Evolutionary conservation across 2,329 filamentous ascomycete species (phyloP).

Genomic region (Paecilomyces fulvus): DNA sequence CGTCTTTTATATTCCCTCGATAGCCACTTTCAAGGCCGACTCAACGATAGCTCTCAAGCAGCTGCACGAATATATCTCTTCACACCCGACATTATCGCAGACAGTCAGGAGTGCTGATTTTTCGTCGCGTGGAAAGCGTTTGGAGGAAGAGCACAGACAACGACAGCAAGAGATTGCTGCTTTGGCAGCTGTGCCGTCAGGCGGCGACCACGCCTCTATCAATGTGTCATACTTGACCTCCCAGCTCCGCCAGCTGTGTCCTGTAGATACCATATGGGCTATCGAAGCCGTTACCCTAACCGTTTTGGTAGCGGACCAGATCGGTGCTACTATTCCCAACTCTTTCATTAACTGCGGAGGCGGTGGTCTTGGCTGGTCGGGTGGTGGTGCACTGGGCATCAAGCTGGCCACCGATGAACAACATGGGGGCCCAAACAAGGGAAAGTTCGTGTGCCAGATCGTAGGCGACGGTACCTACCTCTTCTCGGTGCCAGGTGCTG

Average conservation of each 20-base stretch:
- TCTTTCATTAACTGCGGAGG: slow-evolving; percentile 76
- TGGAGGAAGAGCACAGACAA: slow-evolving; percentile 51
- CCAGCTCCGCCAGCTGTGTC: slow-evolving; percentile 49
- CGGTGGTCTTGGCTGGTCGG: slow-evolving; percentile 72
- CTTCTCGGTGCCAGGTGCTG: slow-evolving; percentile 56
- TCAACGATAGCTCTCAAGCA: slow-evolving; percentile 59
- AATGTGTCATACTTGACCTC: slow-evolving; percentile 51
- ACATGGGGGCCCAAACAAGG: slow-evolving; percentile 42
- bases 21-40: slow-evolving; percentile 59
- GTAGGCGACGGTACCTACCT: slow-evolving; percentile 62
- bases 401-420: slow-evolving; percentile 58
- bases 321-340: slow-evolving; percentile 59
- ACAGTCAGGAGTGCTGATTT: slow-evolving; percentile 36
- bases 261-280: slow-evolving; percentile 62
- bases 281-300: slow-evolving; percentile 73
- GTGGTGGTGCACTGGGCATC: slow-evolving; percentile 65
- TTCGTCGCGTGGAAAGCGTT: slow-evolving; percentile 42
- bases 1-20: slow-evolving; percentile 60
- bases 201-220: slow-evolving; percentile 52
- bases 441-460: slow-evolving; percentile 55
- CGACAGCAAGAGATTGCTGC: slow-evolving; percentile 53
- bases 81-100: slow-evolving; percentile 35
- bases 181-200: slow-evolving; percentile 44
- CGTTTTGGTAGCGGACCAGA: slow-evolving; percentile 58
- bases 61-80: slow-evolving; percentile 53